Evolutionary conservation across 1,139 yeast genomes (phyloP), one percentile per base, ranked within the genome.

Genomic region (Meyerozyma elateridarum): DNA sequence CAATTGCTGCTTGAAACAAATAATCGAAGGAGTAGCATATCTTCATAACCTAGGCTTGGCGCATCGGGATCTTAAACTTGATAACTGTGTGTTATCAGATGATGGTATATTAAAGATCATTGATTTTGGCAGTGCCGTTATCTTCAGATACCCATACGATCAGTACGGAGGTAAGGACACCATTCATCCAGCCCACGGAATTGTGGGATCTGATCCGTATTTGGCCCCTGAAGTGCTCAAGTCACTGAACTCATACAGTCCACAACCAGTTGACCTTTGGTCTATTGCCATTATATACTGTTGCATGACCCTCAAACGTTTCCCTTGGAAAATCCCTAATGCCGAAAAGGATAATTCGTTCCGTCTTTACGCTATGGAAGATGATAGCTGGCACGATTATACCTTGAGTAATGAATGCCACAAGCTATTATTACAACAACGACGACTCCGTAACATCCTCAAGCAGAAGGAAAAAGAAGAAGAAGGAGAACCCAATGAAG

Each of bases 151-250:
- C 54, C 97, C 97, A 1, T 85, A 84, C 55, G 93, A 88, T 48
- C 67, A 65, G 41, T 54, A 56, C 37, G 65, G 66, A 11, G 56
- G 55, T 36, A 61, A 63, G 39, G 78, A 76, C 32, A 75, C 73
- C 31, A 70, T 85, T 32, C 87, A 87, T 28, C 73, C 76, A 46
- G 89, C 96, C 31, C 89, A 83, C 44, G 98, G 98, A 5, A 82
- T 91, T 42, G 96, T 91, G 34, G 99, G 99, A 5, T 85, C 96
- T 7, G 99, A 93, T 59, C 99, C 99, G 4, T 91, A 91, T 52
- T 71, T 91, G 50, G 97, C 98, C 1, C 98, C 99, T 0, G 99
- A 91, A 56, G 96, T 89, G 12, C 71, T 93, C 44, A 73, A 72
- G 20, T 73, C 75, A 34, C 72, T 77, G 36, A 60, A 61, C 40